phyloP scores from a whole-genome alignment of 257 asterid genomes.

The Solanum piurae region DNA sequence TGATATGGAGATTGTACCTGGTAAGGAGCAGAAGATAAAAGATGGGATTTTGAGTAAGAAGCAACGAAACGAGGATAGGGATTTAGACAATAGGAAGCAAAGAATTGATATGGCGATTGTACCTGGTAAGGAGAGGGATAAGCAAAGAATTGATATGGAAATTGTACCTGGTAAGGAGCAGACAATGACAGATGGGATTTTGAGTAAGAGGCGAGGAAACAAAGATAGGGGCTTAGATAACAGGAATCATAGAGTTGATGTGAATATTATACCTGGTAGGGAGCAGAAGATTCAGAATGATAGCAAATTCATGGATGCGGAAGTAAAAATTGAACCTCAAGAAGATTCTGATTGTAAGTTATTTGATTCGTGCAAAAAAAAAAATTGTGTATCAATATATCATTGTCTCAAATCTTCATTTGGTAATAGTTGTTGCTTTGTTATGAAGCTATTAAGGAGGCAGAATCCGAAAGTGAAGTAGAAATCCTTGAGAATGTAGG shows the following conservation, averaged over 20 bases:
- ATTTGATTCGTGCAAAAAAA: not conserved
- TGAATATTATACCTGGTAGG: not conserved
- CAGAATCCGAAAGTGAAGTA: conserved; percentile 5
- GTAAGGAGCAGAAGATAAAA: not conserved
- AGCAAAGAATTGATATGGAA: not conserved
- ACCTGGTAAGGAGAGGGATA: not conserved
- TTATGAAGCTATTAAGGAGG: not conserved
- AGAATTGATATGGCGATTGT: not conserved
- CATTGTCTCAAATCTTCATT: not conserved
- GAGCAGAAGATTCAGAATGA: not conserved
- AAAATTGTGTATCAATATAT: not conserved
- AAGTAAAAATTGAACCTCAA: not conserved
- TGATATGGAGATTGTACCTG: not conserved
- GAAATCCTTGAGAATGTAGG: conserved; percentile 14
- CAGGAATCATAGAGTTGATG: not conserved
- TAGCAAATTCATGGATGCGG: not conserved
- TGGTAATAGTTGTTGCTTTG: not conserved
- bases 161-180: not conserved
- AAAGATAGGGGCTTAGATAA: not conserved
- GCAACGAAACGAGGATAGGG: not conserved
- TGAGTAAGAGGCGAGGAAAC: not conserved
- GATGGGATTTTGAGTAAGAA: not conserved
- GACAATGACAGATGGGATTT: not conserved
- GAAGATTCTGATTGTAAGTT: not conserved
- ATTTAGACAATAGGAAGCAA: not conserved